Evolutionary conservation across 2,329 filamentous ascomycete genomes (phyloP).

Genomic region (Cladosporium sp.): DNA sequence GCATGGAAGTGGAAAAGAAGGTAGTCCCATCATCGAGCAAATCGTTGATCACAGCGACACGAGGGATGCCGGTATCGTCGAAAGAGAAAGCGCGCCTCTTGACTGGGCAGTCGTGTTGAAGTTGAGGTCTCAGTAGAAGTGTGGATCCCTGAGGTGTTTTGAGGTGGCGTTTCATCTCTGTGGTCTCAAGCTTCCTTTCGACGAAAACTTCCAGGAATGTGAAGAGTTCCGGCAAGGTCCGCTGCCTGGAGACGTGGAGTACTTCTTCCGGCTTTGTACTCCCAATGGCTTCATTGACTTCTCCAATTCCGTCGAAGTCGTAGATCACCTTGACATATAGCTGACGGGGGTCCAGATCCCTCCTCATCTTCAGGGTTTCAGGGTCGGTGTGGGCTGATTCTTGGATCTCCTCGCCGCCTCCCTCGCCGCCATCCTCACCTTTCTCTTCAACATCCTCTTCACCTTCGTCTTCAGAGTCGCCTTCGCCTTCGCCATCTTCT

Average conservation of each 20-base stretch:
- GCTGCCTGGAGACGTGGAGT: neutral
- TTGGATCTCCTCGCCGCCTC: neutral
- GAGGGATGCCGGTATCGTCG: neutral
- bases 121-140: neutral
- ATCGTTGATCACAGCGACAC: neutral
- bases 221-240: neutral
- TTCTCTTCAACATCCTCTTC: neutral
- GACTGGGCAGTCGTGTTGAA: neutral
- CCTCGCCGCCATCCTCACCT: neutral
- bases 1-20: neutral
- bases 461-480: neutral
- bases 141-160: no score
- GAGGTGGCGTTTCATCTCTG: neutral
- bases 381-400: neutral
- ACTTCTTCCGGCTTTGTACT: neutral
- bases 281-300: neutral
- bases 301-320: neutral
- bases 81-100: neutral
- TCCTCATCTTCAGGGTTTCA: neutral
- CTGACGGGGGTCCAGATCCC: neutral
- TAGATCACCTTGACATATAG: neutral
- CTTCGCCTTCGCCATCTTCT: neutral
- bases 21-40: neutral
- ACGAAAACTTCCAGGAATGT: neutral
- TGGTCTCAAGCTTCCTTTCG: neutral